A percentile compares a stretch with the other conserved stretches of the same genome.
phyloP scores from a whole-genome alignment of 306 rosid genomes.

The Crotalaria pallida region DNA sequence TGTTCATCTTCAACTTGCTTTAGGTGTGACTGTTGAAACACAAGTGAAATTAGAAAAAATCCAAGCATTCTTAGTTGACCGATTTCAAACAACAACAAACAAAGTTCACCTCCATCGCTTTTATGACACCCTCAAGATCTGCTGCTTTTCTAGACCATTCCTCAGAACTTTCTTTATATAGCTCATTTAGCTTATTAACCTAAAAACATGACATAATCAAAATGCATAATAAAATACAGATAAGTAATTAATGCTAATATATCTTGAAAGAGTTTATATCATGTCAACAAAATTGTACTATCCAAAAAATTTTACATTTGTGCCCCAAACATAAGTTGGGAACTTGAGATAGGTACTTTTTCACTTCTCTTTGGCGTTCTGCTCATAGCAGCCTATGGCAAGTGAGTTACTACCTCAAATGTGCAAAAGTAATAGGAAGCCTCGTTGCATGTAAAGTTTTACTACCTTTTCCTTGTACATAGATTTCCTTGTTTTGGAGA shows the following conservation, averaged over 20 bases:
- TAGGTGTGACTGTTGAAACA: conserved; percentile 55
- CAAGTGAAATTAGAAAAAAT: conserved; percentile 5
- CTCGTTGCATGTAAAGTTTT: not conserved
- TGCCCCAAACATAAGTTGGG: not conserved
- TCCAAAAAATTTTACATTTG: not conserved
- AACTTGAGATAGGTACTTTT: not conserved
- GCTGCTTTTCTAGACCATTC: conserved; percentile 88
- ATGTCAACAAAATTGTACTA: not conserved
- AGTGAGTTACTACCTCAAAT: not conserved
- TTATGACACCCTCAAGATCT: conserved; percentile 84
- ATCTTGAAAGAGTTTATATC: not conserved
- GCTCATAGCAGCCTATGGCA: not conserved
- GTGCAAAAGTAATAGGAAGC: not conserved
- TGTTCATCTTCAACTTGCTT: conserved; percentile 73
- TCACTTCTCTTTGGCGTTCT: not conserved
- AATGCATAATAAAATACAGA: not conserved
- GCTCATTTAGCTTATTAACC: conserved; percentile 79
- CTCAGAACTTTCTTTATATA: conserved; percentile 81
- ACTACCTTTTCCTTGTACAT: not conserved
- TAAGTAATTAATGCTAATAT: not conserved
- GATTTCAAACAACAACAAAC: not conserved
- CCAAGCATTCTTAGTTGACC: not conserved
- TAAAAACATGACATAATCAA: conserved; percentile 13
- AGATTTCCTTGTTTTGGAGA: not conserved
- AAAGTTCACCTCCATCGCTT: conserved; percentile 79